Evolutionary conservation across 2,329 filamentous ascomycete species (phyloP), one percentile per base, ranked within the genome.

Genomic region (Acrocalymma vagum): DNA sequence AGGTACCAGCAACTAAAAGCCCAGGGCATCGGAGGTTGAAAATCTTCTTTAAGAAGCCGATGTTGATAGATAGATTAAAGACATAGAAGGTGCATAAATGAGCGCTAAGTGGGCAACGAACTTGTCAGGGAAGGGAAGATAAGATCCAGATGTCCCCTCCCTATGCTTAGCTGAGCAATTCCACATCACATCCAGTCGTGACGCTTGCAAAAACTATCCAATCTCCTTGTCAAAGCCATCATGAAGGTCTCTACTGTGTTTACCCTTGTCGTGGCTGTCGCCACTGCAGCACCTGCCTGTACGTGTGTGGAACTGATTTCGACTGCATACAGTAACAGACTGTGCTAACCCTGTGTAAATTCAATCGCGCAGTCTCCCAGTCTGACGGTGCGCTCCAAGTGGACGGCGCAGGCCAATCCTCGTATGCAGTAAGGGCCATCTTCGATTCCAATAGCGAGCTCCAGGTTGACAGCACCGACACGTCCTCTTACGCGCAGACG

Each of bases 401-500:
- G 16, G 31, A 23, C 31, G 17, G 25, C 10, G 20, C 20, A n/a
- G 31, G 16, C 14, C n/a, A 34, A 11, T 34, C 31, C 18, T 34
- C 31, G 18, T 34, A 34, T 23, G 31, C 31, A 22, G 16, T 14
- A 14, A 34, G 31, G 20, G 13, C 31, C n/a, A 24, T 34, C 21
- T 34, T 34, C 21, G 28, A 38, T 3, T 31, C 36, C 3, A 28
- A 38, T 26, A n/a, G 36, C 3, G 36, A 31, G 14, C 36, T 38
- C 13, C 27, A 38, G 23, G 36, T 38, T 9, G 28, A 38, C 21
- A 31, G 9, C 28, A 28, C 36, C 13, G 36, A 30, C 11, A 8
- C 36, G 11, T 38, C 26, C 26, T 38, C 27, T 11, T 38, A 38
- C 14, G 36, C 36, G 23, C 28, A 38, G 20, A 34, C 14, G 21